Conservation (phyloP, 2,329 filamentous ascomycete genomes). For the Fusarium hainanense region DNA sequence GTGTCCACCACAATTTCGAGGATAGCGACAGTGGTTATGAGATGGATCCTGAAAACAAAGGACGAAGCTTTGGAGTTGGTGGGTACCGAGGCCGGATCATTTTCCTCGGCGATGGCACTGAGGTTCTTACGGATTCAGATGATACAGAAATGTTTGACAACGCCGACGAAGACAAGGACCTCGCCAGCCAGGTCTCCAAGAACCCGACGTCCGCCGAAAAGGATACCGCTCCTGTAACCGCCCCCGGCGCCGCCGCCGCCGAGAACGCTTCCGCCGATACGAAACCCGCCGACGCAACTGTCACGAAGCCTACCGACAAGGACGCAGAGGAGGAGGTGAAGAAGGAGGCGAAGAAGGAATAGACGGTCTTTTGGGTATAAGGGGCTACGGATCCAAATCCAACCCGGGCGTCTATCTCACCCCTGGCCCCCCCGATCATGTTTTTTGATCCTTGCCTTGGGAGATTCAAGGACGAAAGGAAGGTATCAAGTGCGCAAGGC, state of each 20-base stretch:
- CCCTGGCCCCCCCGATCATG: constrained; percentile 31
- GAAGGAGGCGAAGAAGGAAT: constrained; percentile 52
- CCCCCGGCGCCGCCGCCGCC: constrained; percentile 36
- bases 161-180: constrained; percentile 84
- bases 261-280: constrained; percentile 41
- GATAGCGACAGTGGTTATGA: constrained; percentile 83
- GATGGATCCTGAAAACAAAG: constrained; percentile 74
- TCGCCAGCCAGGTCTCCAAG: constrained; percentile 85
- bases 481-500: constrained; percentile 25
- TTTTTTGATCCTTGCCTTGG: constrained; percentile 36
- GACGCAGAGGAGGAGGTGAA: constrained; percentile 38
- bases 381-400: constrained; percentile 34
- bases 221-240: constrained; percentile 38
- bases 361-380: constrained; percentile 46
- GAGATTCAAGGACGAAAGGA: constrained; percentile 22
- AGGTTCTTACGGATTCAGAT: constrained; percentile 87
- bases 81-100: constrained; percentile 89
- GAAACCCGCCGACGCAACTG: constrained; percentile 40
- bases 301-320: constrained; percentile 40
- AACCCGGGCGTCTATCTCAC: constrained; percentile 12
- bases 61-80: constrained; percentile 71
- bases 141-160: constrained; percentile 96
- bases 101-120: constrained; percentile 93
- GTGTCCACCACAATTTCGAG: constrained; percentile 84
- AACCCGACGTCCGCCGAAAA: constrained; percentile 46